These are phyloP conservation scores for Parasarocladium wereldwijsianum DNA, from an alignment of 2,329 filamentous ascomycete genomes.

Conservation along the genomic window DNA sequence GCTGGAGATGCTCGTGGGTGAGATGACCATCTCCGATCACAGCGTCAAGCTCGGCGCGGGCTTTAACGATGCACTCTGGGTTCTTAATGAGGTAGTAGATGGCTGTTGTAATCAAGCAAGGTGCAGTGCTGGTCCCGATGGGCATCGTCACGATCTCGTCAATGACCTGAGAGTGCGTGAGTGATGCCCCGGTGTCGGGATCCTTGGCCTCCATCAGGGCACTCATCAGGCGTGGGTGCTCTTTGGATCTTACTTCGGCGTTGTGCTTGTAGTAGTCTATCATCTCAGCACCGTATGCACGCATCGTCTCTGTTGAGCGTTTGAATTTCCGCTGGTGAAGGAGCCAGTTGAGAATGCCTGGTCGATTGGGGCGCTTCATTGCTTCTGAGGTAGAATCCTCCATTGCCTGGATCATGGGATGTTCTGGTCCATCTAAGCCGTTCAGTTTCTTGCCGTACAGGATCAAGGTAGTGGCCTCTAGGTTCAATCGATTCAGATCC, in stretches of 20 bases:
- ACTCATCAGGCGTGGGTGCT: slow-evolving; percentile 43
- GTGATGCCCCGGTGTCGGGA: slow-evolving; percentile 40
- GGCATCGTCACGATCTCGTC: slow-evolving; percentile 58
- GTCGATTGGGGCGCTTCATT: slow-evolving; percentile 37
- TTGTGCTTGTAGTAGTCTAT: slow-evolving; percentile 39
- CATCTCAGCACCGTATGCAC: slow-evolving; percentile 39
- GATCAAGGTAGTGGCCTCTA: slow-evolving; percentile 33
- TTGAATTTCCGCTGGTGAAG: slow-evolving; percentile 38
- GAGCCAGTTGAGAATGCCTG: slow-evolving; percentile 35
- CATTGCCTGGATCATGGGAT: slow-evolving; percentile 36
- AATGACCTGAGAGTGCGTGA: slow-evolving; percentile 45
- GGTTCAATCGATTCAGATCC: slow-evolving; percentile 37
- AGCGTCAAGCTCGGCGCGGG: slow-evolving; percentile 37
- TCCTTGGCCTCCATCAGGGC: slow-evolving; percentile 44
- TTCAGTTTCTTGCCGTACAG: slow-evolving; percentile 37
- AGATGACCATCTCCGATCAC: slow-evolving; percentile 32
- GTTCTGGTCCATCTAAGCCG: slow-evolving; percentile 27
- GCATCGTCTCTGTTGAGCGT: slow-evolving; percentile 35
- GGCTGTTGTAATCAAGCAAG: slow-evolving; percentile 26
- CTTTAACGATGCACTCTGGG: slow-evolving; percentile 29
- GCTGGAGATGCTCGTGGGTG: slow-evolving; percentile 29
- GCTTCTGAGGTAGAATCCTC: slow-evolving; percentile 40
- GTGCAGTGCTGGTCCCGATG: slow-evolving; percentile 37
- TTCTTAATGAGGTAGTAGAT: slow-evolving; percentile 38
- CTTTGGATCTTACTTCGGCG: slow-evolving; percentile 31